Evolutionary conservation across 495 filamentous ascomycete species (phyloP).

Genomic region (Neurospora sp.): DNA sequence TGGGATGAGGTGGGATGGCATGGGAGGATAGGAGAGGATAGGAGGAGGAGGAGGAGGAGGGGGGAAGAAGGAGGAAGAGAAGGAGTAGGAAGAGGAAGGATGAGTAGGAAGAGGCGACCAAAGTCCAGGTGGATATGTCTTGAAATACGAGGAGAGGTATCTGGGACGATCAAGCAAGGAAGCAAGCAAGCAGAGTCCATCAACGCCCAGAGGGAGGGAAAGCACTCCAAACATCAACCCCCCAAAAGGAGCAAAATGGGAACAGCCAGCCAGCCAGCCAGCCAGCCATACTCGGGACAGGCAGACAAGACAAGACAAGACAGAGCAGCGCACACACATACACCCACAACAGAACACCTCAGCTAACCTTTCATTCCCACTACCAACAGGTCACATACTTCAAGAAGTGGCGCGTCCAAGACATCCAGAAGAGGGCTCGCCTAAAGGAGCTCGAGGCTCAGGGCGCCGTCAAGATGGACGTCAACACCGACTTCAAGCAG

Average conservation of each 20-base stretch:
- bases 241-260: neutral
- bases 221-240: neutral
- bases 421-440: conserved; percentile 71
- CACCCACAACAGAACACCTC: neutral
- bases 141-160: neutral
- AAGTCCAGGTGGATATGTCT: neutral
- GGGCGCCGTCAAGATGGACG: conserved; percentile 54
- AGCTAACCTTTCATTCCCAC: neutral
- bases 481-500: conserved; percentile 17
- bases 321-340: neutral
- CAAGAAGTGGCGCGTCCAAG: conserved; percentile 89
- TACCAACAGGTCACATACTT: conserved; percentile 79
- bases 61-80: too few relatives aligned
- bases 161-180: neutral
- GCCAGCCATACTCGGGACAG: neutral
- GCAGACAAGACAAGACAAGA: neutral
- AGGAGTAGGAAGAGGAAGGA: too few relatives aligned
- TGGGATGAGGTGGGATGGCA: neutral
- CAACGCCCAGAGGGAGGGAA: neutral
- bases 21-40: neutral
- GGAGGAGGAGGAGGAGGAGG: neutral
- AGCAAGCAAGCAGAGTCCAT: neutral
- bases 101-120: neutral
- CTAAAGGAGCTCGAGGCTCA: conserved; percentile 71
- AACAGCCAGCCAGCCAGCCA: neutral